Evolutionary conservation across 2,329 filamentous ascomycete genomes (phyloP), one percentile per base, ranked within the genome.

Genomic region (Penicillium olsonii): DNA sequence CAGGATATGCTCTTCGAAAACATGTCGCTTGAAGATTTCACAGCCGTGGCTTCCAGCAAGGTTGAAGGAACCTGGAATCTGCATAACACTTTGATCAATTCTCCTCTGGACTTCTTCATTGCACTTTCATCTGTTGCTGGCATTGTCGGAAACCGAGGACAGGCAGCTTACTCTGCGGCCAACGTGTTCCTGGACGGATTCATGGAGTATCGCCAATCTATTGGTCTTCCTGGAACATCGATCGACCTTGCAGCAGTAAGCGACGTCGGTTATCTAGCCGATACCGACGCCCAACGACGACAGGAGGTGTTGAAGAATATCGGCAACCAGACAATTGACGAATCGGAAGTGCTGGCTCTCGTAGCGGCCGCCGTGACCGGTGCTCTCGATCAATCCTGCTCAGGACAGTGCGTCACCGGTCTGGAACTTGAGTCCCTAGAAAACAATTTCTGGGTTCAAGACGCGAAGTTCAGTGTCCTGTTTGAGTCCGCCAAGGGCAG

Each of bases 401-500:
- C 75, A 48, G 72, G 68, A 35, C 80, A 83, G 58, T 75, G 73
- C 31, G 79, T 83, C 53, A 83, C 80, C 0, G 81, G 81, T 2
- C 74, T 83, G 62, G 72, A 75, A 45, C 75, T 82, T 29, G 37
- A 42, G 11, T 50, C 45, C 9, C 45, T 54, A 5, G 52, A 76
- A 72, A 18, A 70, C 72, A 5, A 66, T 67, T 83, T 81, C 68
- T 84, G 80, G 75, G 75, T 74, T 3, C 62, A 71, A 2, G 81
- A 84, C 41, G 77, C 75, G 45, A 82, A 80, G 61, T 83, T 83
- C 66, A 75, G 75, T 47, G 69, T 74, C 26, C 70, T 83, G 20
- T 74, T 74, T 11, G 64, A 74, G 50, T 66, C 69, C 0, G 68
- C 73, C 2, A 70, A 74, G 37, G 67, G 19, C 3, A 37, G 24